These are phyloP conservation scores for Sequoia sempervirens DNA, from an alignment of 75 land plant species.

Conservation along the genomic window DNA sequence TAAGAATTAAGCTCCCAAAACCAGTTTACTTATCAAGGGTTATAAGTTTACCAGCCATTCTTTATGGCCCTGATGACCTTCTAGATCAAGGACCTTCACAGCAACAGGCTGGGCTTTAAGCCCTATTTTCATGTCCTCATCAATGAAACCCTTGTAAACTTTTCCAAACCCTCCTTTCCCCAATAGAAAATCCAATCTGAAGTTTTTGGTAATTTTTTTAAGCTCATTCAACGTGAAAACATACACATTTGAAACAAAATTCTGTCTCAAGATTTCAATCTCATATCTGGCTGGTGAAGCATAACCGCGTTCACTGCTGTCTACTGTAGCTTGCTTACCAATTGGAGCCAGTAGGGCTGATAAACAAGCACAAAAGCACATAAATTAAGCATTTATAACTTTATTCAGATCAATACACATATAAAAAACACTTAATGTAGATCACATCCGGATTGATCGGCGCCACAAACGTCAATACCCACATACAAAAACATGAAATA, in stretches of 20 bases:
- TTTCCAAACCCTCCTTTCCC: no score
- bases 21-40: no score
- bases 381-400: no score
- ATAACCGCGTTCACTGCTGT: background rate
- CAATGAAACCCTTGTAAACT: no score
- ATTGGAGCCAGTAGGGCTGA: background rate
- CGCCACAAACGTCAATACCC: background rate
- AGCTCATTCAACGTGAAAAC: slow-evolving; percentile 37
- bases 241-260: slow-evolving; percentile 25
- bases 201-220: slow-evolving; percentile 26
- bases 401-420: no score
- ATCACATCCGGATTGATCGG: background rate
- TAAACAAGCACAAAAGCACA: background rate
- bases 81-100: no score
- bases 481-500: no score
- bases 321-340: background rate
- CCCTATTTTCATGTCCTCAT: no score
- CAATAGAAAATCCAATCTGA: slow-evolving; percentile 7
- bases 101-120: no score
- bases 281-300: background rate
- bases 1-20: no score
- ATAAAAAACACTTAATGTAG: no score
- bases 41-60: slow-evolving; percentile 11
- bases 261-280: background rate
- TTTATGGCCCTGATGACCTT: no score